Evolutionary conservation across 768 basidiomycete species (phyloP).

Genomic region (Serendipita sp.): DNA sequence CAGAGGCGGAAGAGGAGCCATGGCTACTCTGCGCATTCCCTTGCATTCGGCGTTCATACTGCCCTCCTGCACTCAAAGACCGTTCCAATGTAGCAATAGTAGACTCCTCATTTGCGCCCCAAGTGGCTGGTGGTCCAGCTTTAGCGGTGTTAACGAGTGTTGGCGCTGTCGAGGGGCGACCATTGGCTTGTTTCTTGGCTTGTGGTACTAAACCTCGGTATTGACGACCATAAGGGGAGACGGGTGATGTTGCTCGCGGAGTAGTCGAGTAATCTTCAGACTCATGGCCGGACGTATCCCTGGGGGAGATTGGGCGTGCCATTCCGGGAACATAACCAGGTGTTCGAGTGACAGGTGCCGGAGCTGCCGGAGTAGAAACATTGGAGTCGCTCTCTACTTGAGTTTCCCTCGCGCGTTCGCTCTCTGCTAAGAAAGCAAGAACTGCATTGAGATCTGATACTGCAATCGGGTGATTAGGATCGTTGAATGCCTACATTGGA

Average conservation of each 20-base stretch:
- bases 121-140: background rate
- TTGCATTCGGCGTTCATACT: background rate
- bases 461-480: background rate
- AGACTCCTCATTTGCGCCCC: background rate
- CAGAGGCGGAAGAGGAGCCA: background rate
- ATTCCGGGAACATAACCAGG: constrained; percentile 85
- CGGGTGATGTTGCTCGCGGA: constrained; percentile 60
- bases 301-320: constrained; percentile 85
- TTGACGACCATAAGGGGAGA: constrained; percentile 20
- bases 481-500: background rate
- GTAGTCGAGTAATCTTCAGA: constrained; percentile 55
- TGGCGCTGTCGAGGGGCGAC: background rate
- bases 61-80: background rate
- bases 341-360: constrained; percentile 36
- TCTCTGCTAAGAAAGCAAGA: constrained; percentile 22
- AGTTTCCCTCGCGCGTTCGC: constrained; percentile 55
- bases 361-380: constrained; percentile 37
- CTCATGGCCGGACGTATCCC: constrained; percentile 30
- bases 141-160: background rate
- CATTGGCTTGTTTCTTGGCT: background rate
- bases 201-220: background rate
- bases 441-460: background rate
- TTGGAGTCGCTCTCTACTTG: constrained; percentile 43
- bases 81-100: background rate
- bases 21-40: background rate